Evolutionary conservation across 169 alveolate genomes (phyloP), one percentile per base, ranked within the genome.

Genomic region (Besnoitia besnoiti): DNA sequence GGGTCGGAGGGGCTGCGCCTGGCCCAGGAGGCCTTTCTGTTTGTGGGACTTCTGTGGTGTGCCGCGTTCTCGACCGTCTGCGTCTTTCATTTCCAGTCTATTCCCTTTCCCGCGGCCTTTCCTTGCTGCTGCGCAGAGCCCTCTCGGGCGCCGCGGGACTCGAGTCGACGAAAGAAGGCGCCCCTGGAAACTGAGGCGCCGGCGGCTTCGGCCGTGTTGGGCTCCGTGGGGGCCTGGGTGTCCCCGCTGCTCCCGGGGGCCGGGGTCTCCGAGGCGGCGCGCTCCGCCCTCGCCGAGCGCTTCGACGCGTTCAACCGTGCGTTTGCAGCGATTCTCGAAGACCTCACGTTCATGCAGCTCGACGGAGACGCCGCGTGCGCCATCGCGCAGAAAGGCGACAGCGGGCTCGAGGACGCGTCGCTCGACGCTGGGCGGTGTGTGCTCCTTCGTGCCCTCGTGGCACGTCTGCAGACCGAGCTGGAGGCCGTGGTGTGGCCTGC

Each of bases 261-360:
- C 12, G 67, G 67, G 12, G 67, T 55, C 67, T 55, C 67, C 67
- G 67, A 55, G 24, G 67, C 67, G 67, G 67, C 67, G 67, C 67
- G 24, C n/a, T 21, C 67, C 33, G 33, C 33, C 67, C 30, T 55
- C 67, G 30, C 7, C 21, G 46, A 30, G 46, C n/a, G 80, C 42
- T 5, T 33, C n/a, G 44, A 42, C 2, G 8, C 47, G 14, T 67
- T 67, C 80, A 35, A 67, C 10, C 24, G 2, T 30, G 46, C 39
- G 80, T 67, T 77, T 24, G 35, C 16, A 0, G 19, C 21, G 3
- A 21, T 77, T 8, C 59, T 77, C 59, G 14, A 4, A 0, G 87
- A 77, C 21, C 61, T 40, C 59, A 55, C 5, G 59, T 39, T 0
- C 87, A 42, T 77, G 5, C 59, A 30, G 35, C 47, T 19, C 27